Conservation (phyloP, 371 early-diverging fungal genomes). For the Lichtheimia corymbifera region DNA sequence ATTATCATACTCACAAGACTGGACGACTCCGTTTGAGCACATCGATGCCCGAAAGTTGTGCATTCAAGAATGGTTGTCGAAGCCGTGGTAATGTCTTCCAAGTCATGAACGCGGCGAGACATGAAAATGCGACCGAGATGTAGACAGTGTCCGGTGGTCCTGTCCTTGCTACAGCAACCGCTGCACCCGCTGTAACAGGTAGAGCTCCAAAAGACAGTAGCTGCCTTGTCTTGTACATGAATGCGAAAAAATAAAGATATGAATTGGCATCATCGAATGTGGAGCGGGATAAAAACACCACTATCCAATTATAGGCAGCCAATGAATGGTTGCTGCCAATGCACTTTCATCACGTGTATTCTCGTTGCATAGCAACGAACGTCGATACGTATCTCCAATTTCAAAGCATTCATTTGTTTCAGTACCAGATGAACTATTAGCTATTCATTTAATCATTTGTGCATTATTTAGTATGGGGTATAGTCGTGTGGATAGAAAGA, state of each 20-base stretch:
- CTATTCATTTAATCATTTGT: no score
- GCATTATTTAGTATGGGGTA: no score
- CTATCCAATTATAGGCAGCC: not conserved
- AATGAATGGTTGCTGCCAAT: no score
- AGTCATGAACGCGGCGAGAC: slow-evolving; percentile 65
- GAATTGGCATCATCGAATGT: not conserved
- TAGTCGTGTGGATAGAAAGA: no score
- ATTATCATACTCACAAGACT: slow-evolving; percentile 55
- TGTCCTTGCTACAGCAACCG: not conserved
- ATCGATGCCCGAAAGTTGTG: slow-evolving; percentile 81
- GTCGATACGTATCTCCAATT: no score
- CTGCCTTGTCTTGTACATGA: slow-evolving; percentile 1
- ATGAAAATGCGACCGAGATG: slow-evolving; percentile 63
- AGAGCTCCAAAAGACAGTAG: not conserved
- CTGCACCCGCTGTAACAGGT: not conserved
- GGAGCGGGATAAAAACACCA: not conserved
- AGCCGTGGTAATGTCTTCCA: slow-evolving; percentile 62
- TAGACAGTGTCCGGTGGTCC: slow-evolving; percentile 10
- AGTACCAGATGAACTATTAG: no score
- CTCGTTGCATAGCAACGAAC: no score
- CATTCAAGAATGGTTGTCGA: slow-evolving; percentile 63
- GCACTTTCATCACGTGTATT: no score
- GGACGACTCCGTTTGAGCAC: slow-evolving; percentile 74
- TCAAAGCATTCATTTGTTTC: no score
- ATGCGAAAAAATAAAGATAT: not conserved